A percentile compares a stretch with the other conserved stretches of the same genome.
Conservation (phyloP, 129 eudicot species). For the Pulicaria dysenterica region DNA sequence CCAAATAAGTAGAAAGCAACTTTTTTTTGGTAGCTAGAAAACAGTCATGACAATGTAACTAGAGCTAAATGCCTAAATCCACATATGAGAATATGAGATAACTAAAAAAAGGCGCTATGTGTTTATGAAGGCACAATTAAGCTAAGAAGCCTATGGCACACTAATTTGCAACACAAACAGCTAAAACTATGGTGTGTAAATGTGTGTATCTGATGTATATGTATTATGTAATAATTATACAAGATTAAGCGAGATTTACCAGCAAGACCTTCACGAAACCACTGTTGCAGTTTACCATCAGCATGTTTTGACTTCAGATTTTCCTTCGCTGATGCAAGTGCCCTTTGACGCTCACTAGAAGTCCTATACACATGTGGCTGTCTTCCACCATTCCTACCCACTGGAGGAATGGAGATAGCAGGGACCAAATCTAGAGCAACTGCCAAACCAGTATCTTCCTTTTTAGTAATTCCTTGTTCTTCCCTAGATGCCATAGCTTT, state of each 20-base stretch:
- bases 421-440: constrained; percentile 55
- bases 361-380: constrained; percentile 51
- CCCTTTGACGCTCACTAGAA: constrained; percentile 53
- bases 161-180: constrained; percentile 9
- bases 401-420: constrained; percentile 44
- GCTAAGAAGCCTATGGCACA: background rate
- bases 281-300: constrained; percentile 82
- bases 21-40: background rate
- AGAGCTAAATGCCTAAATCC: background rate
- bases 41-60: background rate
- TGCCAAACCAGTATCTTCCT: constrained; percentile 59
- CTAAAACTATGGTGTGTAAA: background rate
- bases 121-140: background rate
- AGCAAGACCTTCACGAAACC: constrained; percentile 97
- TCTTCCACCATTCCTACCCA: constrained; percentile 47
- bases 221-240: background rate
- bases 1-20: background rate
- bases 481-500: constrained; percentile 63
- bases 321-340: constrained; percentile 65
- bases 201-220: background rate
- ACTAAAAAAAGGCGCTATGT: constrained; percentile 1
- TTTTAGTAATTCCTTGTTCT: constrained; percentile 33
- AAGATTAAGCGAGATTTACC: constrained; percentile 51
- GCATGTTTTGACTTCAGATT: constrained; percentile 47
- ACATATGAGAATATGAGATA: background rate